A percentile compares a stretch with the other conserved stretches of the same genome.
These are phyloP conservation scores for Komagataella phaffii DNA, from an alignment of 805 yeast genomes.

Conservation along the genomic window DNA sequence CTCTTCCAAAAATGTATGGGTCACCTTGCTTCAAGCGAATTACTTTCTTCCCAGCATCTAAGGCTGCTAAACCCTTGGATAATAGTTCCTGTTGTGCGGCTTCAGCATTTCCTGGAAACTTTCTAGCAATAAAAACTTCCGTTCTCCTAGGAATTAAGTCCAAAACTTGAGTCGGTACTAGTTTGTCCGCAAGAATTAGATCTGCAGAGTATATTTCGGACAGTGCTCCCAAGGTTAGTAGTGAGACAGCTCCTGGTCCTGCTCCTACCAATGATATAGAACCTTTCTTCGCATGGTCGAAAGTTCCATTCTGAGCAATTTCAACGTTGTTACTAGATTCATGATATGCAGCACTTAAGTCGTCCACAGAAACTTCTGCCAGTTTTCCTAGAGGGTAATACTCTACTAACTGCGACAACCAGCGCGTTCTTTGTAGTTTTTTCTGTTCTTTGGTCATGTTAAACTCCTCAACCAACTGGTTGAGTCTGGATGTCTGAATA, in stretches of 20 bases:
- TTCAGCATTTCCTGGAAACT: constrained; percentile 96
- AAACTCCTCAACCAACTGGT: constrained; percentile 48
- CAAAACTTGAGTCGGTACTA: constrained; percentile 81
- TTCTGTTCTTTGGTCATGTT: constrained; percentile 36
- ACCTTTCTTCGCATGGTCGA: constrained; percentile 23
- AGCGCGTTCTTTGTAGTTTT: constrained; percentile 53
- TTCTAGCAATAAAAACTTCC: constrained; percentile 73
- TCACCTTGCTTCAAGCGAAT: constrained; percentile 93
- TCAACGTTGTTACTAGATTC: constrained; percentile 1
- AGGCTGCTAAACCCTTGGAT: constrained; percentile 52
- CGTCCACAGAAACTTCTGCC: constrained; percentile 44
- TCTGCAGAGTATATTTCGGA: constrained; percentile 75
- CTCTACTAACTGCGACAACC: constrained; percentile 85
- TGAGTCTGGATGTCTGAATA: constrained; percentile 43
- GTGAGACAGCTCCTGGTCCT: constrained; percentile 83
- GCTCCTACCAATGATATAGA: constrained; percentile 77
- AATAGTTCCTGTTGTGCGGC: constrained; percentile 80
- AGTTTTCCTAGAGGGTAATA: constrained; percentile 69
- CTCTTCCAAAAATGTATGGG: constrained; percentile 92
- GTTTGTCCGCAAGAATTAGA: constrained; percentile 74
- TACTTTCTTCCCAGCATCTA: constrained; percentile 57
- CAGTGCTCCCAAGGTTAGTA: constrained; percentile 76
- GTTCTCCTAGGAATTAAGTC: constrained; percentile 70
- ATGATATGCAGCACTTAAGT: constrained; percentile 31
- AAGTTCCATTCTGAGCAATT: constrained; percentile 5